Percentiles rank a stretch among this genome's conserved stretches.
These are phyloP conservation scores for Epichloe gansuensis DNA, from an alignment of 2,329 filamentous ascomycete genomes.

Conservation along the genomic window DNA sequence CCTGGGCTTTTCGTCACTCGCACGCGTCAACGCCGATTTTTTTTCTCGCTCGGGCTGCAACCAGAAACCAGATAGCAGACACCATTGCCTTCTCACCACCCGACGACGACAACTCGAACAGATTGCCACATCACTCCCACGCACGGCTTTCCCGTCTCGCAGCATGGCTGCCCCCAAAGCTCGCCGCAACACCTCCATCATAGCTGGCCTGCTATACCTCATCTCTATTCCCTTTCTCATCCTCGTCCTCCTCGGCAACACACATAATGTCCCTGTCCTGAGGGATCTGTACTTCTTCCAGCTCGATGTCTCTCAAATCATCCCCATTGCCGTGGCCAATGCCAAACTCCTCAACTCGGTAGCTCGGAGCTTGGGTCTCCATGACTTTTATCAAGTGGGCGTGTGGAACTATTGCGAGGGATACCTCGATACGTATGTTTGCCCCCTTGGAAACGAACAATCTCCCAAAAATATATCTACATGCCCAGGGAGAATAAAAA, in stretches of 20 bases:
- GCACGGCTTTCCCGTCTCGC: neutral
- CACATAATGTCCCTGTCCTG: conserved; percentile 46
- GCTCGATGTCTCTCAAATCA: conserved; percentile 70
- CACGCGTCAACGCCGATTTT: too few species aligned
- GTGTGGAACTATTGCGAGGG: conserved; percentile 90
- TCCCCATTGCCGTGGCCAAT: conserved; percentile 60
- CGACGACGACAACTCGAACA: neutral
- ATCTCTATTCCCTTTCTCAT: conserved; percentile 67
- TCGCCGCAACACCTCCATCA: conserved; percentile 46
- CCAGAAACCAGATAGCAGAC: too few species aligned
- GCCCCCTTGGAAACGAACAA: neutral
- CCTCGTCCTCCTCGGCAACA: conserved; percentile 67
- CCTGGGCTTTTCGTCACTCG: too few species aligned
- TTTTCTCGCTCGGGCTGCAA: too few species aligned
- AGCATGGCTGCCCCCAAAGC: conserved; percentile 16
- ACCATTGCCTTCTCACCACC: too few species aligned
- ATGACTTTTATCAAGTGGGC: conserved; percentile 90
- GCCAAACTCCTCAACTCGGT: conserved; percentile 73
- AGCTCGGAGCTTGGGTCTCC: conserved; percentile 70
- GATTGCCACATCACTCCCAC: neutral
- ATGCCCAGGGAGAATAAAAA: too few species aligned
- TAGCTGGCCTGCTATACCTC: conserved; percentile 58
- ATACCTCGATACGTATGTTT: conserved; percentile 48
- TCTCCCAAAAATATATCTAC: too few species aligned
- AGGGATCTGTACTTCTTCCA: conserved; percentile 71